Conservation (phyloP, 2,329 filamentous ascomycete genomes). For the Beauveria sp. region DNA sequence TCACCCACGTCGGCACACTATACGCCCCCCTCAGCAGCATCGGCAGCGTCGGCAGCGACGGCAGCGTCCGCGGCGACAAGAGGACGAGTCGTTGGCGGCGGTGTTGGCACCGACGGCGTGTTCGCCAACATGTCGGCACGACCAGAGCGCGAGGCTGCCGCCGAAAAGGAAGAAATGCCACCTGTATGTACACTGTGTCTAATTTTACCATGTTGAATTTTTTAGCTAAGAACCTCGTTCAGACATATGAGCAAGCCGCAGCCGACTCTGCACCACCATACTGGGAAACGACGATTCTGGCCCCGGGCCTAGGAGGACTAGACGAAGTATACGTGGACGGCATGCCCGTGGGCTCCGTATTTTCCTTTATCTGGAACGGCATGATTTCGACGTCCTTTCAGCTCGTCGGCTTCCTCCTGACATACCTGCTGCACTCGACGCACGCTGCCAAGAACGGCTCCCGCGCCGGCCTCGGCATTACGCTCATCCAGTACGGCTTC, state of each 20-base stretch:
- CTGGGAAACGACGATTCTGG: slow-evolving; percentile 97
- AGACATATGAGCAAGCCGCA: slow-evolving; percentile 98
- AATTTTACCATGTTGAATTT: background rate
- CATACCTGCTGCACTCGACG: slow-evolving; percentile 94
- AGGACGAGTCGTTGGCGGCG: slow-evolving; percentile 55
- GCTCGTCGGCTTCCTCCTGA: slow-evolving; percentile 92
- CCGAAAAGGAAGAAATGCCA: slow-evolving; percentile 76
- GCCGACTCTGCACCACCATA: slow-evolving; percentile 94
- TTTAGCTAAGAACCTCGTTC: slow-evolving; percentile 8
- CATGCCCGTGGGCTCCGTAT: slow-evolving; percentile 81
- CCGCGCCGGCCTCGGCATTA: slow-evolving; percentile 87
- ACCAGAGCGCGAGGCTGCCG: slow-evolving; percentile 65
- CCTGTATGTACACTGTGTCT: slow-evolving; percentile 56
- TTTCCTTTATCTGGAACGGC: slow-evolving; percentile 84
- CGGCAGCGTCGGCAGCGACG: slow-evolving; percentile 25
- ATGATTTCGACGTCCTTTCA: slow-evolving; percentile 98
- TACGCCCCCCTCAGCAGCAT: slow-evolving; percentile 24
- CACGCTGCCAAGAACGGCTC: slow-evolving; percentile 98
- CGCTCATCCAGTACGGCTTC: slow-evolving; percentile 93
- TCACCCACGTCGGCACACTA: slow-evolving; percentile 16
- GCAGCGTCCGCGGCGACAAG: slow-evolving; percentile 10
- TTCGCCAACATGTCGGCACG: slow-evolving; percentile 94
- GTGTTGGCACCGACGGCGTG: slow-evolving; percentile 82
- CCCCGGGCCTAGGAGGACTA: slow-evolving; percentile 78
- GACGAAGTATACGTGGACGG: slow-evolving; percentile 98